Percentiles rank a stretch among this genome's conserved stretches.
Evolutionary conservation across 768 basidiomycete species (phyloP).

Genomic region (Tylopilus vinaceipallidus): DNA sequence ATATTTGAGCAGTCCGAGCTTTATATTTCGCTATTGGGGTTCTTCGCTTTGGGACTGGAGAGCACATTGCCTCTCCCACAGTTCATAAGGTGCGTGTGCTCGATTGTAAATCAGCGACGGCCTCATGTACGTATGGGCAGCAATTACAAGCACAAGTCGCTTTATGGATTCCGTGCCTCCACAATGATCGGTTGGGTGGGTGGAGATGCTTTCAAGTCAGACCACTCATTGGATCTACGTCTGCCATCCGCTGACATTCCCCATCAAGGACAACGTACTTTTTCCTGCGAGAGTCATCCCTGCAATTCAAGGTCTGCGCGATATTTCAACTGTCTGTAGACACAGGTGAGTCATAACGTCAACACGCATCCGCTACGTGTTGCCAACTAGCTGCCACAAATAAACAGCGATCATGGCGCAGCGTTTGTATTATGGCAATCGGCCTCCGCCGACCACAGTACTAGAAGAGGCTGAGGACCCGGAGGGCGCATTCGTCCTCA

Average conservation of each 20-base stretch:
- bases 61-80: conserved; percentile 87
- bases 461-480: conserved; percentile 53
- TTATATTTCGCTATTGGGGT: conserved; percentile 67
- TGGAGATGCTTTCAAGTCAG: conserved; percentile 83
- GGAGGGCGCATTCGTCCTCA: conserved; percentile 71
- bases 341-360: conserved; percentile 48
- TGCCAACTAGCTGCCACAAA: conserved; percentile 10
- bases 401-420: conserved; percentile 69
- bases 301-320: conserved; percentile 83
- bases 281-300: conserved; percentile 65
- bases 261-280: conserved; percentile 69
- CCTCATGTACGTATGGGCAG: conserved; percentile 39
- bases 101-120: conserved; percentile 2
- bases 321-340: conserved; percentile 83
- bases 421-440: conserved; percentile 70
- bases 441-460: conserved; percentile 53
- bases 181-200: conserved; percentile 82
- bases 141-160: conserved; percentile 73
- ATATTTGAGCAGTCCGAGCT: conserved; percentile 63
- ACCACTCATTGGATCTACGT: conserved; percentile 8
- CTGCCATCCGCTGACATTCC: conserved; percentile 16
- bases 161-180: conserved; percentile 83
- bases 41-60: conserved; percentile 77
- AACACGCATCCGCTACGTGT: conserved; percentile 4
- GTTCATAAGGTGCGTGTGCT: conserved; percentile 58